phyloP scores from a whole-genome alignment of 257 asterid genomes.

The Craterostigma plantagineum region DNA sequence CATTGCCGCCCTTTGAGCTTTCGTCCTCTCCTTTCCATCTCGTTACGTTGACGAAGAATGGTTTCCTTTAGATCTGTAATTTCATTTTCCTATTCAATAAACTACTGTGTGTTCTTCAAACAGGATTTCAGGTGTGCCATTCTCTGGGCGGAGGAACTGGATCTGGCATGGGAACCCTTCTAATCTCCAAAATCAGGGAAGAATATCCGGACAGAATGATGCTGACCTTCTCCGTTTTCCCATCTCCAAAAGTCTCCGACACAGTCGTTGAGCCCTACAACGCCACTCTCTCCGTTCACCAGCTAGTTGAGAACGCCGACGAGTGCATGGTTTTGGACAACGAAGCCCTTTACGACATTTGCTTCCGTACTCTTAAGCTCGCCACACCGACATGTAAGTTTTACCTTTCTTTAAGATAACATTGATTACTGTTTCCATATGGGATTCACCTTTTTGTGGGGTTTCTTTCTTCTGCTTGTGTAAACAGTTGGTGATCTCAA shows the following conservation, averaged over 20 bases:
- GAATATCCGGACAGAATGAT: conserved; percentile 48
- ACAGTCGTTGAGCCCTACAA: conserved; percentile 45
- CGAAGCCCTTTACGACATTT: conserved; percentile 39
- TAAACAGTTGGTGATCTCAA: conserved; percentile 46
- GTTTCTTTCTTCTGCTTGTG: neutral
- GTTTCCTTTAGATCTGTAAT: too few relatives aligned
- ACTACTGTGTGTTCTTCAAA: neutral
- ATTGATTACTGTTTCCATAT: too few relatives aligned
- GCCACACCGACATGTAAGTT: conserved; percentile 34
- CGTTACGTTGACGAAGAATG: too few relatives aligned
- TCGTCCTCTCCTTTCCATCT: neutral
- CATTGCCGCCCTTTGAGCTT: neutral
- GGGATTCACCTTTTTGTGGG: neutral
- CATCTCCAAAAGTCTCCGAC: conserved; percentile 42
- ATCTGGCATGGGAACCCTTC: conserved; percentile 50
- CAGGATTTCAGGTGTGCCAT: conserved; percentile 47
- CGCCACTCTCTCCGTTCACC: conserved; percentile 40
- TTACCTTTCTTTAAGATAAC: too few relatives aligned
- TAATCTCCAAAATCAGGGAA: conserved; percentile 43
- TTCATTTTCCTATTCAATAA: neutral
- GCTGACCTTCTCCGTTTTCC: conserved; percentile 40
- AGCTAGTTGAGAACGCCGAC: conserved; percentile 40
- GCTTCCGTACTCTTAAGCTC: conserved; percentile 50
- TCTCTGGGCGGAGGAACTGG: conserved; percentile 52
- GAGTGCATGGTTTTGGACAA: conserved; percentile 49